phyloP scores from a whole-genome alignment of 83 land plant species.

The Larix sibirica region DNA sequence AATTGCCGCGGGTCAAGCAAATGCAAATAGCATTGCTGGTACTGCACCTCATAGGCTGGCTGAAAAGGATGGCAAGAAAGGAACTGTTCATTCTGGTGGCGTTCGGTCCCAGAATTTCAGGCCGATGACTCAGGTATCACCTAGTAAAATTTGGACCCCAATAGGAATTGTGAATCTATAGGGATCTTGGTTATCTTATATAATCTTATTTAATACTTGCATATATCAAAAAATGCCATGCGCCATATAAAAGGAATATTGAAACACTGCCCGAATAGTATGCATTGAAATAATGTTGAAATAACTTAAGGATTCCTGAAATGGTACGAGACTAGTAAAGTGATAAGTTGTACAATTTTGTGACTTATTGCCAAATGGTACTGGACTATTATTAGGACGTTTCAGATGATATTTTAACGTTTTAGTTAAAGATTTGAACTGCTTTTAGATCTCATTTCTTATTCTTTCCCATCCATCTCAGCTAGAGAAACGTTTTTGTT shows the following conservation, averaged over 20 bases:
- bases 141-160: neutral
- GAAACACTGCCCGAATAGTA: too few relatives aligned
- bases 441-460: neutral
- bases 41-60: constrained; percentile 14
- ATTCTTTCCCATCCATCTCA: neutral
- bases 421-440: neutral
- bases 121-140: neutral
- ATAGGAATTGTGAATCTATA: neutral
- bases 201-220: too few relatives aligned
- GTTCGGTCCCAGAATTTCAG: constrained; percentile 11
- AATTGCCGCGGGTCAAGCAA: constrained; percentile 26
- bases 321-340: too few relatives aligned
- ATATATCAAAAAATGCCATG: too few relatives aligned
- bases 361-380: too few relatives aligned
- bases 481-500: neutral
- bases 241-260: too few relatives aligned
- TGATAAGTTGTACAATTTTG: too few relatives aligned
- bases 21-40: constrained; percentile 16
- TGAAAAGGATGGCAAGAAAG: constrained; percentile 12
- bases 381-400: neutral
- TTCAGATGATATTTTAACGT: neutral
- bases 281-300: too few relatives aligned
- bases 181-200: neutral
- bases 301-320: too few relatives aligned
- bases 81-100: constrained; percentile 14